Evolutionary conservation across 2,329 filamentous ascomycete species (phyloP).

Genomic region (Neonectria ditissima): DNA sequence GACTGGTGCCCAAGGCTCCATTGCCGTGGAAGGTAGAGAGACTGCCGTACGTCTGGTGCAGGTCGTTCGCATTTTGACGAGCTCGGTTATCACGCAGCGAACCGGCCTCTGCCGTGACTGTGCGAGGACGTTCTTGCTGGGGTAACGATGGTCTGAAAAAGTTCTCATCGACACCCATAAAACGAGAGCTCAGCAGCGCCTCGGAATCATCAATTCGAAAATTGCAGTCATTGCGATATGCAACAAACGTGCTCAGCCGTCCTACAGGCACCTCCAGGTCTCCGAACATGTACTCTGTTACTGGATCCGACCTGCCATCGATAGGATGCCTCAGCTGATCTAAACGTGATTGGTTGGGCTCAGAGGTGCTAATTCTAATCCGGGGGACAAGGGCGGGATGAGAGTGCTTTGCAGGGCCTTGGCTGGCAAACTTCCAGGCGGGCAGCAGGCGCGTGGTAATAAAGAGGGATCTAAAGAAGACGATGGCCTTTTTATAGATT

Average conservation of each 20-base stretch:
- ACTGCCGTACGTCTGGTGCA: conserved; percentile 87
- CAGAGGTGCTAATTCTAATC: conserved; percentile 80
- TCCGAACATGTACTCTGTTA: conserved; percentile 83
- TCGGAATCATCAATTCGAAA: conserved; percentile 94
- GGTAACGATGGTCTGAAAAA: conserved; percentile 85
- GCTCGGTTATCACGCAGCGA: conserved; percentile 78
- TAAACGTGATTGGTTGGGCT: conserved; percentile 63
- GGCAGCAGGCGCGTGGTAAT: conserved; percentile 85
- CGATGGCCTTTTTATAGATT: conserved; percentile 96
- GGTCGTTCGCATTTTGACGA: conserved; percentile 63
- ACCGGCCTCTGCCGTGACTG: conserved; percentile 68
- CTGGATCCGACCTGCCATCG: conserved; percentile 55
- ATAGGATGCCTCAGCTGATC: conserved; percentile 71
- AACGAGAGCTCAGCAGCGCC: conserved; percentile 88
- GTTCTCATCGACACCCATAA: conserved; percentile 90
- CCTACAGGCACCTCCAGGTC: conserved; percentile 89
- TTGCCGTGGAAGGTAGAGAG: conserved; percentile 91
- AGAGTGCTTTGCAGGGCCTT: conserved; percentile 77
- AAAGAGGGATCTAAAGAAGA: conserved; percentile 91
- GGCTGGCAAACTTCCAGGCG: conserved; percentile 84
- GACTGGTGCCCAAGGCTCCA: conserved; percentile 81
- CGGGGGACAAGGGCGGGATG: conserved; percentile 77
- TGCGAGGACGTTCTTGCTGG: conserved; percentile 58
- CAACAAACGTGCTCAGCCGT: conserved; percentile 82
- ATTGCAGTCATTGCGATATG: conserved; percentile 88